These are phyloP conservation scores for Hypoxylon sp. DNA, from an alignment of 2,329 filamentous ascomycete species.

Conservation along the genomic window DNA sequence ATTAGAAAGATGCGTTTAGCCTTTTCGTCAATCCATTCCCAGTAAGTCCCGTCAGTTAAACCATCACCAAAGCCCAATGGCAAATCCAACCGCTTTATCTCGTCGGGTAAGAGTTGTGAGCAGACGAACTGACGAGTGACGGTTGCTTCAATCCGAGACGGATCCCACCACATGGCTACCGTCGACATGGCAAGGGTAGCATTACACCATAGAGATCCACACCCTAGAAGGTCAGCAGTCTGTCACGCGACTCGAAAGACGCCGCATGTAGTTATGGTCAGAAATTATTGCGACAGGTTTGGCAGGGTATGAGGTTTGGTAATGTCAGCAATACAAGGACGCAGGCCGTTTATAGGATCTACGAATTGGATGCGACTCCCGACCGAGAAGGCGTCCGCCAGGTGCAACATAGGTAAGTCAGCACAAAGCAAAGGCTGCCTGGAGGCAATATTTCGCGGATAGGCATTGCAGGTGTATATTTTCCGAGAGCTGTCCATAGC, in stretches of 20 bases:
- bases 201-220: constrained; percentile 48
- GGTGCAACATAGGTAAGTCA: constrained; percentile 44
- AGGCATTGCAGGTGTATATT: constrained; percentile 36
- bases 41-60: constrained; percentile 80
- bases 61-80: constrained; percentile 78
- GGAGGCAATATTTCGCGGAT: constrained; percentile 34
- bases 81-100: constrained; percentile 73
- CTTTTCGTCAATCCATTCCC: constrained; percentile 81
- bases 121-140: constrained; percentile 78
- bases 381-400: constrained; percentile 38
- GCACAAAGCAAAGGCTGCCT: constrained; percentile 40
- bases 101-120: constrained; percentile 74
- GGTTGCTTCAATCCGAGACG: constrained; percentile 76
- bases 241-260: constrained; percentile 29
- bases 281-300: constrained; percentile 30
- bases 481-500: constrained; percentile 30
- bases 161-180: constrained; percentile 77
- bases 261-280: constrained; percentile 37
- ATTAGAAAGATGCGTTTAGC: constrained; percentile 80
- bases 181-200: constrained; percentile 47
- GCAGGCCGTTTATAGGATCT: constrained; percentile 43
- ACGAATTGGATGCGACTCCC: constrained; percentile 35
- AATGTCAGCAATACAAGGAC: constrained; percentile 38
- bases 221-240: constrained; percentile 43
- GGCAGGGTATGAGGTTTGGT: constrained; percentile 26